Evolutionary conservation across 495 filamentous ascomycete species (phyloP), one percentile per base, ranked within the genome.

Genomic region (Penicillium taxi): DNA sequence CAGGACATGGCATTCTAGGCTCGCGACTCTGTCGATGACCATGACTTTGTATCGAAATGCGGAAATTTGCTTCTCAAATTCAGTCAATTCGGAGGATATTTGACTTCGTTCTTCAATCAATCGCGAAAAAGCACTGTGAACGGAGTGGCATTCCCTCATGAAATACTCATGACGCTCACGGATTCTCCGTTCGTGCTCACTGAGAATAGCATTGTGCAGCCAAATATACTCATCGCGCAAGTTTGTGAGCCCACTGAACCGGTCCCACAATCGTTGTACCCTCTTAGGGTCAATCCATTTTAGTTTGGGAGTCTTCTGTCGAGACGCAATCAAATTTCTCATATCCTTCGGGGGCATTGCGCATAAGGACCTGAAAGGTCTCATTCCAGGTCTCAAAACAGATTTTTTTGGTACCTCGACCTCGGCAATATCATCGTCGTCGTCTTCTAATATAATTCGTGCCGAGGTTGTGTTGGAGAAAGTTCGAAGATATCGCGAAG

Each of bases 271-370:
- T n/a, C 13, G n/a, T 3, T 11, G 26, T 29, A 18, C 26, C 13
- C 42, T 22, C 9, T 30, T 30, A 3, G 19, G 41, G 12, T 50
- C 31, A 2, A 39, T 20, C 12, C 30, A 30, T 19, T 32, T 39
- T 9, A 1, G 25, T n/a, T 19, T 25, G 8, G 12, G 9, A 6
- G 18, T 14, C 3, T 45, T 32, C 25, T 21, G 11, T 8, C 47
- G 47, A 26, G 47, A 34, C 15, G 21, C 11, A 12, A 50, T 42
- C 9, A 50, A 15, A 12, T 19, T 31, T 24, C 27, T 39, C 37
- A 39, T 31, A 14, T 39, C 27, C 14, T 16, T 32, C 11, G 37
- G 25, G 13, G 36, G 4, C n/a, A 8, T 7, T 7, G n/a, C 26
- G n/a, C 11, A n/a, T 13, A 13, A 28, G 5, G 15, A 13, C 4